A percentile compares a stretch with the other conserved stretches of the same genome.
phyloP scores from a whole-genome alignment of 805 yeast genomes.

The Cyberlindnera lachancei region DNA sequence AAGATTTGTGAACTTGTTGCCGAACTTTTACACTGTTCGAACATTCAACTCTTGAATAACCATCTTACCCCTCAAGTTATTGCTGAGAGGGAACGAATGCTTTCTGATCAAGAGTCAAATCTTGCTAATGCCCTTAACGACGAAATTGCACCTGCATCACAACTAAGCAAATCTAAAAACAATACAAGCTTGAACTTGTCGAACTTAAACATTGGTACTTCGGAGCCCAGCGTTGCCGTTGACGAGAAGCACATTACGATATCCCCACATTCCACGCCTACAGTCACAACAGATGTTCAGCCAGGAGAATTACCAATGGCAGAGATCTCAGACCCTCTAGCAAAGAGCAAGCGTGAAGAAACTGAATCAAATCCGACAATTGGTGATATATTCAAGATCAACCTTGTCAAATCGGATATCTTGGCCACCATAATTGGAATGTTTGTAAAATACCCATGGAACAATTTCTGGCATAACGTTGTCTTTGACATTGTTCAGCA shows the following conservation, averaged over 20 bases:
- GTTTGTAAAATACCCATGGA: slow-evolving; percentile 75
- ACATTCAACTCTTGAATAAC: slow-evolving; percentile 86
- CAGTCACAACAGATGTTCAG: not conserved
- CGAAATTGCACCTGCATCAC: slow-evolving; percentile 11
- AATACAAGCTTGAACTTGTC: slow-evolving; percentile 14
- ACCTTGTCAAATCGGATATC: slow-evolving; percentile 56
- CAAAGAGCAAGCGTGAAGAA: slow-evolving; percentile 13
- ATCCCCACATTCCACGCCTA: slow-evolving; percentile 18
- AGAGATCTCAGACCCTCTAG: slow-evolving; percentile 1
- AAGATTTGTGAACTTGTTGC: slow-evolving; percentile 91
- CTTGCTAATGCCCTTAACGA: slow-evolving; percentile 22
- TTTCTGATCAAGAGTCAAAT: slow-evolving; percentile 29
- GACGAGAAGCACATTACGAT: slow-evolving; percentile 20
- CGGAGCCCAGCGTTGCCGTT: slow-evolving; percentile 24
- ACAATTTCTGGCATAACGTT: slow-evolving; percentile 78
- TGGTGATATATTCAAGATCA: slow-evolving; percentile 68
- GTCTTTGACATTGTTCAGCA: slow-evolving; percentile 82
- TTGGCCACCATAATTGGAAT: slow-evolving; percentile 53
- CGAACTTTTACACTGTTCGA: slow-evolving; percentile 90
- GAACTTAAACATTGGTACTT: slow-evolving; percentile 20
- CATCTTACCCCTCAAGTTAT: slow-evolving; percentile 62
- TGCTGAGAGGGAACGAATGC: slow-evolving; percentile 58
- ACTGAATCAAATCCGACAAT: slow-evolving; percentile 51
- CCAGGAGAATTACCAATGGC: slow-evolving; percentile 12
- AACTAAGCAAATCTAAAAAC: slow-evolving; percentile 1